Conservation (phyloP, 352 stramenopile species). For the Peronospora belbahrii region DNA sequence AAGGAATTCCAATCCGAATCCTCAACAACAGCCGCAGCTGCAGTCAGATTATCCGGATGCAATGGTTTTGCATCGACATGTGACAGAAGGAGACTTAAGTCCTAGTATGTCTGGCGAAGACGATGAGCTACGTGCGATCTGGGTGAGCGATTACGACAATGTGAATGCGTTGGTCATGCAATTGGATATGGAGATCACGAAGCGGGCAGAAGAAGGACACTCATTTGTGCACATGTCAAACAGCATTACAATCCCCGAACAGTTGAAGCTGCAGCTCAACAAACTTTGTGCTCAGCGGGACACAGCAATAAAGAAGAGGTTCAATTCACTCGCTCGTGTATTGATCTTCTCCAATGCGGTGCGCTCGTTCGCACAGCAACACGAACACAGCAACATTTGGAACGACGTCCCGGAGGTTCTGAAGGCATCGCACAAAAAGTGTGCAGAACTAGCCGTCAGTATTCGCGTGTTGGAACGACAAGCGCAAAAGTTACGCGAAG, state of each 20-base stretch:
- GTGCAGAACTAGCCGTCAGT: conserved; percentile 24
- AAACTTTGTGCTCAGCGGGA: conserved; percentile 26
- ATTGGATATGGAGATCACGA: conserved; percentile 20
- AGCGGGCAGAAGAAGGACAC: conserved; percentile 25
- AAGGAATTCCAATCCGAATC: conserved; percentile 11
- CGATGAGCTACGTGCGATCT: conserved; percentile 28
- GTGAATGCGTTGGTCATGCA: conserved; percentile 29
- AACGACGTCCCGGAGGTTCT: conserved; percentile 40
- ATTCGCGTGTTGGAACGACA: conserved; percentile 28
- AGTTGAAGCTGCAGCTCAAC: conserved; percentile 36
- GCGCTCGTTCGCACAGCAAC: conserved; percentile 26
- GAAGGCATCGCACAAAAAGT: conserved; percentile 40
- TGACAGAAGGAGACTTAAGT: conserved; percentile 9
- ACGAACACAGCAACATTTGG: conserved; percentile 27
- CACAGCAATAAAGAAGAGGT: conserved; percentile 27
- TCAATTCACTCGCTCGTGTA: conserved; percentile 38
- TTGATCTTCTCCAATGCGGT: conserved; percentile 49
- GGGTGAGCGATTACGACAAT: conserved; percentile 32
- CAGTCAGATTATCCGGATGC: conserved; percentile 5
- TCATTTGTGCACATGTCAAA: conserved; percentile 34
- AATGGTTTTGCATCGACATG: conserved; percentile 16
- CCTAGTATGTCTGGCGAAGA: conserved; percentile 17
- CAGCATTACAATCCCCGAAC: conserved; percentile 37
- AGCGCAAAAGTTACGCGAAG: conserved; percentile 23
- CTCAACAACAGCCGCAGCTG: conserved; percentile 21